Percentiles rank a stretch among this genome's conserved stretches.
These are phyloP conservation scores for Capsicum rhomboideum DNA, from an alignment of 257 asterid genomes.

Conservation along the genomic window DNA sequence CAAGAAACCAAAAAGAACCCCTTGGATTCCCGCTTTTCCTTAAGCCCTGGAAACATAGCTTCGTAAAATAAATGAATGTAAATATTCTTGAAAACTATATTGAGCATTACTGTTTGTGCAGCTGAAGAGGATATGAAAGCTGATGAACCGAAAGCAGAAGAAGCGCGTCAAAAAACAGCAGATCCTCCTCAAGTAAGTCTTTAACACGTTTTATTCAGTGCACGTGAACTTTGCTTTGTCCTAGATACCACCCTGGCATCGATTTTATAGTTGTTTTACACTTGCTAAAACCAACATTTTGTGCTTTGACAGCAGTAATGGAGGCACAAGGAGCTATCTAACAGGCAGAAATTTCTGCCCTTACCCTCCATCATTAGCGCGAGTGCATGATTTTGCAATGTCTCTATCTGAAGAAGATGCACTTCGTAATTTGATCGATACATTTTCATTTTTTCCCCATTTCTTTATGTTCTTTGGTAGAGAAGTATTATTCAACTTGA, in stretches of 20 bases:
- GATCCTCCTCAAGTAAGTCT: slow-evolving; percentile 31
- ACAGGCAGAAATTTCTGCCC: not conserved
- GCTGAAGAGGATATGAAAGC: slow-evolving; percentile 61
- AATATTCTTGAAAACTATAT: not conserved
- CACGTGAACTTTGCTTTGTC: not conserved
- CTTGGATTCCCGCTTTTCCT: not conserved
- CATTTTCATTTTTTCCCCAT: not conserved
- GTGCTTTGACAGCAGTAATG: not conserved
- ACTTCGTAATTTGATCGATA: not conserved
- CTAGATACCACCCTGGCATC: not conserved
- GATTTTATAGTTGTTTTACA: not conserved
- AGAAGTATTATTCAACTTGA: not conserved
- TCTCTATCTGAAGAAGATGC: not conserved
- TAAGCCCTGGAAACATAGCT: not conserved
- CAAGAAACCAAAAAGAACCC: not conserved
- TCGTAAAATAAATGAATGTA: not conserved
- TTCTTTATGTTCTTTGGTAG: not conserved
- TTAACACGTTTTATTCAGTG: not conserved
- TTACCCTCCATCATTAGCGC: not conserved
- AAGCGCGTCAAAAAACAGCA: not conserved
- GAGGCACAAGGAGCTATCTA: not conserved
- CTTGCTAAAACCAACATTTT: not conserved
- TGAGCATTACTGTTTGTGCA: slow-evolving; percentile 2
- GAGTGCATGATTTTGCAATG: not conserved
- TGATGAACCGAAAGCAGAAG: slow-evolving; percentile 30